phyloP scores from a whole-genome alignment of 805 yeast genomes.

The Wickerhamiella sergipiensis region DNA sequence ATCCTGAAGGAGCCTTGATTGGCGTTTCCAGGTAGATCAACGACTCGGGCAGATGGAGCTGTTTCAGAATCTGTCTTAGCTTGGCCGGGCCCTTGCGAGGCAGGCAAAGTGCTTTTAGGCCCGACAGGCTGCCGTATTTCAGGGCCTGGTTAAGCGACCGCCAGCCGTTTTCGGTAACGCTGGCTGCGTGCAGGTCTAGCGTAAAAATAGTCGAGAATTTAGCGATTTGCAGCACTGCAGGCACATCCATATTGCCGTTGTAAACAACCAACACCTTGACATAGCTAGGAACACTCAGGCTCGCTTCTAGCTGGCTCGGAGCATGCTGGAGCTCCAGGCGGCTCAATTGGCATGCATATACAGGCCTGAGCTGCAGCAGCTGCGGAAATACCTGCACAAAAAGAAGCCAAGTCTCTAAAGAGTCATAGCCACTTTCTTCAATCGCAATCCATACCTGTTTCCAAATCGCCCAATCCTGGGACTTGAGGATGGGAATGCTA shows the following conservation, averaged over 20 bases:
- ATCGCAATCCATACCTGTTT: constrained; percentile 2
- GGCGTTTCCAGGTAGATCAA: constrained; percentile 4
- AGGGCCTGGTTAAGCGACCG: constrained; percentile 3
- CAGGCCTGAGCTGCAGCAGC: background rate
- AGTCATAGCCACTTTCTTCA: background rate
- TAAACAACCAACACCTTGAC: background rate
- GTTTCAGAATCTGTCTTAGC: background rate
- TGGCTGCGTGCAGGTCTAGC: constrained; percentile 1
- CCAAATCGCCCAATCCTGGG: constrained; percentile 1
- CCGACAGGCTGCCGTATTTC: constrained; percentile 1
- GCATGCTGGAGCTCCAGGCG: background rate
- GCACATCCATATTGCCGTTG: background rate
- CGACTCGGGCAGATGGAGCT: background rate
- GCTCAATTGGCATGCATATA: background rate
- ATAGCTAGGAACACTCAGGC: background rate
- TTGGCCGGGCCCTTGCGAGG: constrained; percentile 2
- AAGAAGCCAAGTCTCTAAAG: constrained; percentile 4
- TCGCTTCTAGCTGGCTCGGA: background rate
- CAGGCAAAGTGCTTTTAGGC: constrained; percentile 2
- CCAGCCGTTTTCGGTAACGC: background rate
- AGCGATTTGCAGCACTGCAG: background rate
- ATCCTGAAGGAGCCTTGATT: background rate
- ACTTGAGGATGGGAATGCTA: background rate
- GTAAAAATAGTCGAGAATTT: background rate
- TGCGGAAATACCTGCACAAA: background rate